Base-by-base conservation (phyloP, 2,329 filamentous ascomycete species). In the Fusarium mangiferae region DNA sequence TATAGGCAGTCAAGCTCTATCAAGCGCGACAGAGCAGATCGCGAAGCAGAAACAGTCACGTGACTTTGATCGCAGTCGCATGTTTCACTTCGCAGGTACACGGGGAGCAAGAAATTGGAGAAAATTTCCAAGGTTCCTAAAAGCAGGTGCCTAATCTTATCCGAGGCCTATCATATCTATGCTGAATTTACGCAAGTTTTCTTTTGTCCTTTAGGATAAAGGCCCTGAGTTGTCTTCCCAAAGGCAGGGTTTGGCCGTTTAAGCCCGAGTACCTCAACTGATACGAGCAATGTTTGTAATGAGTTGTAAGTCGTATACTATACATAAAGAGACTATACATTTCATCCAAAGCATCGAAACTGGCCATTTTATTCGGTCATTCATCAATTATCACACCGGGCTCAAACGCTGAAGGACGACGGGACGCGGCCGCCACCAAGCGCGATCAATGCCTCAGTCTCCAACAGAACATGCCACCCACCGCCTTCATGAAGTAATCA, bases 361-460 rank as follows among this genome's bases (percentile, higher is more conserved):
- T 66, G 42, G 41, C 56, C 69, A 51, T 68, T 69, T 70, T 55
- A 54, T 73, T 78, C 71, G 68, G 72, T 79, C 77, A 80, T 80
- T 80, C 78, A 75, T 80, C 77, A 77, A 75, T 79, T 78, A 78
- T 75, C 73, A 74, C 75, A 75, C 64, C 65, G 72, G 67, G 66
- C 67, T 61, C 62, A 69, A 42, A 62, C 44, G 67, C 67, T 63
- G 66, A 60, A 66, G 66, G 70, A 78, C 56, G 60, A 67, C 58
- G 41, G 51, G 45, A 61, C 46, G 41, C 68, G 63, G 62, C 49
- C 60, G 72, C 54, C 52, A 41, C 51, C 51, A 64, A 62, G 69
- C 56, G 52, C 49, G 58, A 64, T 75, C 55, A 55, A 68, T 75
- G 63, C 61, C 67, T 70, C 71, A 73, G 68, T 70, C 69, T 77